Evolutionary conservation across 225 moss, liverwort and hornwort species (phyloP), one percentile per base, ranked within the genome.

Genomic region (Polytrichum formosum): DNA sequence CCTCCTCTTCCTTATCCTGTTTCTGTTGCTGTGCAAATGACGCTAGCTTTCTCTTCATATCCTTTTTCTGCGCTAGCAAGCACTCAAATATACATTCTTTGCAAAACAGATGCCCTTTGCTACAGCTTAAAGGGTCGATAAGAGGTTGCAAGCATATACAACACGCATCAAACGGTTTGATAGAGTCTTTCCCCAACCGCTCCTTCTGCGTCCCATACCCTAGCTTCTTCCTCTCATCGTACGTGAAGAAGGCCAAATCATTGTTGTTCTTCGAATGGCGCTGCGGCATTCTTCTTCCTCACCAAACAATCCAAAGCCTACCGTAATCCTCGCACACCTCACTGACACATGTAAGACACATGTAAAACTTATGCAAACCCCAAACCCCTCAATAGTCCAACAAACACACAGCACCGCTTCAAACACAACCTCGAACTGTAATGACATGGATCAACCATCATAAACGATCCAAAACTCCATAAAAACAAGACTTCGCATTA

Each of bases 71-170:
- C 26, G 90, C 89, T 26, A 97, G 82, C 72, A 97, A 83, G 71
- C 91, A 97, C 75, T 97, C 84, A 60, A 87, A 93, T 71, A 97
- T 93, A 67, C 96, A 97, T 71, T 97, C 96, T 67, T 93, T 97
- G 80, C 96, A 97, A 61, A 97, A 97, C 5, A 93, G 67, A 66
- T 97, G 96, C 2, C 96, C 96, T 72, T 89, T 93, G 28, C 72
- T 80, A 72, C 96, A 97, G 84, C 90, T 86, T 74, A 92, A 86
- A 25, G 96, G 93, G 70, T 92, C 86, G 55, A 97, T 89, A n/a
- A 92, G 77, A 63, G 93, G 89, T 73, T 97, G 91, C 68, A 97
- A 64, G 74, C 83, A 96, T 53, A 96, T 92, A 72, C 92, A 92
- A 79, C 96, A 97, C 1, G 83, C 73, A 70, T 97, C 89, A 21